Base-by-base conservation (phyloP, 2,329 filamentous ascomycete species). In the Cadophora luteo-olivacea region DNA sequence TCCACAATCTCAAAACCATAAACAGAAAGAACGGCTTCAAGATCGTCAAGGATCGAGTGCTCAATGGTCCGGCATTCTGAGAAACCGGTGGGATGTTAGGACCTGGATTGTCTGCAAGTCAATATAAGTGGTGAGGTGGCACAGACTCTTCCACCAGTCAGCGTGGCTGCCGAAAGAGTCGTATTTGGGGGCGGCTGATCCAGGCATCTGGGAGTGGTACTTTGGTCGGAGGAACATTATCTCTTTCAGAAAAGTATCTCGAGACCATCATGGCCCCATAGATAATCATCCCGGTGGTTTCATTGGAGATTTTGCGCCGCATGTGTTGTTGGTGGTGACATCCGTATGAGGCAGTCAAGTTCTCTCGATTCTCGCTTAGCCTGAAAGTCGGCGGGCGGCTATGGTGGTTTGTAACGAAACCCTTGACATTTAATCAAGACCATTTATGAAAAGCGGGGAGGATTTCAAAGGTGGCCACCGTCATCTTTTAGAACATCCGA, bases 351-450 rank as follows among this genome's bases (percentile, higher is more conserved):
- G 41, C 60, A 62, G 25, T 51, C 41, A 51, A 4, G 49, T 48
- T 12, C 2, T 22, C n/a, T 22, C 24, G 45, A 51, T 51, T 24
- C 45, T 62, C 60, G 60, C 60, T 62, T 62, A 62, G 60, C 41
- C 60, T 62, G 60, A 51, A 19, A 49, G 29, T 25, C 41, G 9
- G 36, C 22, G 11, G 25, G 33, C 22, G 12, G 25, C 29, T 29
- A 29, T n/a, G 33, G 32, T 33, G 60, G 45, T 36, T 49, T 33
- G 25, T 49, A 51, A 60, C 29, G 51, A 55, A 24, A 41, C 36
- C 36, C 57, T 45, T 38, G 22, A 36, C 8, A 14, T 14, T 60
- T 60, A 25, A 38, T 60, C 57, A 41, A 16, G 57, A 29, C 29
- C 12, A 25, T 60, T 11, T 45, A 41, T 60, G 33, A 22, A 45